phyloP scores from a whole-genome alignment of 2,329 filamentous ascomycete species.

The Arthrobotrys entomopaga region DNA sequence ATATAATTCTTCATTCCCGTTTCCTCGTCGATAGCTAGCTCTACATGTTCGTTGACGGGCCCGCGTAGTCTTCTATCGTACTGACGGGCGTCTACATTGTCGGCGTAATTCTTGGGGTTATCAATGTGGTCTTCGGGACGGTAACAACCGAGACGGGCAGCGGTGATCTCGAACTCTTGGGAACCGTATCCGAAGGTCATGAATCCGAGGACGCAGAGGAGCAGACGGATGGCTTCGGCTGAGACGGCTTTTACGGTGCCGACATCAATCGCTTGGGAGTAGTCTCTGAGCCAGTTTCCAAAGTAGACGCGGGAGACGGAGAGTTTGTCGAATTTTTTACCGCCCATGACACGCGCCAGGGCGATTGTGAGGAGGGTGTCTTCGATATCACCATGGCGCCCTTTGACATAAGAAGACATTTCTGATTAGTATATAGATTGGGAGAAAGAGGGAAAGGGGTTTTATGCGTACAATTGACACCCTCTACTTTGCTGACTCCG shows the following conservation, averaged over 20 bases:
- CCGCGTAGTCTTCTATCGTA: slow-evolving; percentile 84
- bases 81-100: slow-evolving; percentile 83
- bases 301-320: slow-evolving; percentile 92
- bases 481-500: slow-evolving; percentile 80
- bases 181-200: slow-evolving; percentile 86
- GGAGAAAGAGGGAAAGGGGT: background rate
- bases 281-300: slow-evolving; percentile 93
- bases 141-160: slow-evolving; percentile 81
- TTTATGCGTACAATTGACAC: slow-evolving; percentile 75
- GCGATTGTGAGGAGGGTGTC: slow-evolving; percentile 80
- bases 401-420: background rate
- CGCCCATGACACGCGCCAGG: slow-evolving; percentile 71
- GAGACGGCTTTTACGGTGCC: slow-evolving; percentile 91
- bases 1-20: slow-evolving; percentile 94
- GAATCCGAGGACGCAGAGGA: slow-evolving; percentile 90
- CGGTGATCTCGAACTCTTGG: slow-evolving; percentile 84
- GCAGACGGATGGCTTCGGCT: slow-evolving; percentile 86
- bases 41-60: slow-evolving; percentile 79
- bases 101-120: slow-evolving; percentile 82
- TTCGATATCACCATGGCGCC: slow-evolving; percentile 92
- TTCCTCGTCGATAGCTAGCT: slow-evolving; percentile 79
- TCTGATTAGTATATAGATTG: slow-evolving; percentile 22
- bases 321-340: slow-evolving; percentile 87
- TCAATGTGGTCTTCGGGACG: slow-evolving; percentile 86
- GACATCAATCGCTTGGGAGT: slow-evolving; percentile 92